Conservation (phyloP, 768 basidiomycete species). For the Termitomyces sp. region DNA sequence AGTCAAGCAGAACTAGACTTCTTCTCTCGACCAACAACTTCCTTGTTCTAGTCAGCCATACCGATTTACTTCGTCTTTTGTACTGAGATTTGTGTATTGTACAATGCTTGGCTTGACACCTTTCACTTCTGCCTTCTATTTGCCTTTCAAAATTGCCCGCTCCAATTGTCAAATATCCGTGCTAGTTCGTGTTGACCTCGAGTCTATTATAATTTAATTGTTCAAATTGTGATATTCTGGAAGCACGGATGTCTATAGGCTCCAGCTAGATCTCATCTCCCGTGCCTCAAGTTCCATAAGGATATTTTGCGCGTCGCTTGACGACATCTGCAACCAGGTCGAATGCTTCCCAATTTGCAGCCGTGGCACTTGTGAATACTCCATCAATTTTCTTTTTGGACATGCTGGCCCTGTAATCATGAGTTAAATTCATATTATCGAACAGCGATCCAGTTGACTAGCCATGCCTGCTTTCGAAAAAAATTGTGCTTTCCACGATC, state of each 20-base stretch:
- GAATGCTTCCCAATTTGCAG: conserved; percentile 12
- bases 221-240: conserved; percentile 1
- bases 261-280: background rate
- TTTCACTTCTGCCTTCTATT: background rate
- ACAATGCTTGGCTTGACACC: too few species aligned
- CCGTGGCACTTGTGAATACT: conserved; percentile 14
- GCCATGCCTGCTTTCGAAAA: too few species aligned
- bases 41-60: background rate
- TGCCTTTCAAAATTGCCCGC: conserved; percentile 11
- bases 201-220: background rate
- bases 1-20: conserved; percentile 14
- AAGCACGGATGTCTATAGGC: conserved; percentile 18
- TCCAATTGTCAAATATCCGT: conserved; percentile 6
- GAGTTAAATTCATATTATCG: too few species aligned
- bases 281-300: background rate
- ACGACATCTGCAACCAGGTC: conserved; percentile 11
- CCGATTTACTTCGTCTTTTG: too few species aligned
- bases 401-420: background rate
- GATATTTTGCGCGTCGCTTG: conserved; percentile 12
- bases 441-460: too few species aligned
- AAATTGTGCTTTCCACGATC: conserved; percentile 14
- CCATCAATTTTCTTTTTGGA: background rate
- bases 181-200: background rate
- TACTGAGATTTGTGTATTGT: too few species aligned
- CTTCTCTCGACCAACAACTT: conserved; percentile 13